Evolutionary conservation across 176 grass and related monocot species (phyloP).

Genomic region (Oryza coarctata): DNA sequence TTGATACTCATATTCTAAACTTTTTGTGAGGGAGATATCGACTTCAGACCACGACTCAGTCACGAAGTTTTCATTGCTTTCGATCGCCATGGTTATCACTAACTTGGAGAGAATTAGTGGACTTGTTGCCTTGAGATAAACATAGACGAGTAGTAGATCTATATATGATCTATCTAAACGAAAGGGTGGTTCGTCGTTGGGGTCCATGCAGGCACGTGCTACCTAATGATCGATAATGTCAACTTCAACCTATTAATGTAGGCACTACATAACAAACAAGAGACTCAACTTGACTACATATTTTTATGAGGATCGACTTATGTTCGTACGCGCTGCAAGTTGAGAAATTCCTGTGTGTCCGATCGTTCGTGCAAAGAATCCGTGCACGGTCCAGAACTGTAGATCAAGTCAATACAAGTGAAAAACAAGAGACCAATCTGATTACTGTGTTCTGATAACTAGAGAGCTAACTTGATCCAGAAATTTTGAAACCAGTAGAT

Average conservation of each 20-base stretch:
- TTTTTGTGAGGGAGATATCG: neutral
- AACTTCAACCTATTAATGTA: neutral
- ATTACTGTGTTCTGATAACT: no score
- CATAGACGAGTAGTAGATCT: neutral
- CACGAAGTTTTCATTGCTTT: slow-evolving; percentile 24
- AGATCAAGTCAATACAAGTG: no score
- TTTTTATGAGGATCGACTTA: neutral
- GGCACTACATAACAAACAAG: neutral
- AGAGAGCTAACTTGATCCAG: no score
- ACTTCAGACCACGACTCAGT: slow-evolving; percentile 13
- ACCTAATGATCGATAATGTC: neutral
- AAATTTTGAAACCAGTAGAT: no score
- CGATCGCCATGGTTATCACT: slow-evolving; percentile 9
- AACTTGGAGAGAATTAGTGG: neutral
- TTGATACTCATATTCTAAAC: neutral
- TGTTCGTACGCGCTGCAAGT: neutral
- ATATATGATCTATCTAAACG: neutral
- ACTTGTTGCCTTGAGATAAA: neutral
- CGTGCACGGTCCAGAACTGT: no score
- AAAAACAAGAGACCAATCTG: no score
- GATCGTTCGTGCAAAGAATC: neutral
- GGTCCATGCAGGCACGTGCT: slow-evolving; percentile 21
- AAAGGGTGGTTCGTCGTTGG: neutral
- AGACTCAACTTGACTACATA: neutral
- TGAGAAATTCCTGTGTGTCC: neutral